A percentile compares a stretch with the other conserved stretches of the same genome.
Evolutionary conservation across 2,329 filamentous ascomycete species (phyloP).

Genomic region (Davidsoniella eucalypti): DNA sequence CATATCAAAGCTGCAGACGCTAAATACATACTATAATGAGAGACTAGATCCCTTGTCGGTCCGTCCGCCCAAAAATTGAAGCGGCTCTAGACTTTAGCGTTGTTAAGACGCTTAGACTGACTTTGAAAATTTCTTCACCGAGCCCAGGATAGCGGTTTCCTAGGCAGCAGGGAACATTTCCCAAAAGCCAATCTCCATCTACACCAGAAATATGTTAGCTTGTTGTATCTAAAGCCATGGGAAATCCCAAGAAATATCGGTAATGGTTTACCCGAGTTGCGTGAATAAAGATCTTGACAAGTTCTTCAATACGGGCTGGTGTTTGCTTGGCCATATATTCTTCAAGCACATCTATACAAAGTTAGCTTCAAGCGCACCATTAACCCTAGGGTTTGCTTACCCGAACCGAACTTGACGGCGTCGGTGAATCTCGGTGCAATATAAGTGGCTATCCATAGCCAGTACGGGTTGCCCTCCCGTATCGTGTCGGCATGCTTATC

Average conservation of each 20-base stretch:
- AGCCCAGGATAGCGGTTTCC: constrained; percentile 8
- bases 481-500: constrained; percentile 43
- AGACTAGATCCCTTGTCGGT: too few species aligned
- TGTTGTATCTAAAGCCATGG: neutral
- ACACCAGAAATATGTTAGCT: neutral
- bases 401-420: constrained; percentile 47
- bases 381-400: too few species aligned
- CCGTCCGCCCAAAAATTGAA: too few species aligned
- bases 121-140: neutral
- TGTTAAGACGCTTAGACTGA: too few species aligned
- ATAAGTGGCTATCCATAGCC: constrained; percentile 86
- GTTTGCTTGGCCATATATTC: constrained; percentile 57
- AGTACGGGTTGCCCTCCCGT: constrained; percentile 56
- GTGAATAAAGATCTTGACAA: constrained; percentile 71
- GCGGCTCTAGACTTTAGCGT: too few species aligned
- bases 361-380: constrained; percentile 21
- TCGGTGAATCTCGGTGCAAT: constrained; percentile 59
- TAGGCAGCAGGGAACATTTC: constrained; percentile 31
- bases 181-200: constrained; percentile 41
- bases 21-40: too few species aligned
- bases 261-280: constrained; percentile 53
- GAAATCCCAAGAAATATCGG: neutral
- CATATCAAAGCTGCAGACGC: too few species aligned
- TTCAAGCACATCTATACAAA: constrained; percentile 50
- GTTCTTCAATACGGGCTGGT: constrained; percentile 58